Evolutionary conservation across 495 filamentous ascomycete genomes (phyloP).

Genomic region (Tuber aestivum): DNA sequence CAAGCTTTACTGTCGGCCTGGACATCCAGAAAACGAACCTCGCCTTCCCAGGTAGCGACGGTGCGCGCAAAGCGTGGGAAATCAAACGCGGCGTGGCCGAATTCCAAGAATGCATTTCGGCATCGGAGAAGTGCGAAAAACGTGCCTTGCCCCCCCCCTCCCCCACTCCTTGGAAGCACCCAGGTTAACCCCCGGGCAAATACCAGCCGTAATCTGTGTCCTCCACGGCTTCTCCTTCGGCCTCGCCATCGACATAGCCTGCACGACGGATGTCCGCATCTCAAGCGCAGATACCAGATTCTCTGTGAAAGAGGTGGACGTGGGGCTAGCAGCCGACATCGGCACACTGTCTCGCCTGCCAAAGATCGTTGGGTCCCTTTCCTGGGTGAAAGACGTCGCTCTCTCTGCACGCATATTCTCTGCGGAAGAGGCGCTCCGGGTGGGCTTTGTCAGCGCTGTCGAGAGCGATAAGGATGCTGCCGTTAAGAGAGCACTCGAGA

Average conservation of each 20-base stretch:
- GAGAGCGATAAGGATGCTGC: constrained; percentile 58
- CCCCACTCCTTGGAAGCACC: background rate
- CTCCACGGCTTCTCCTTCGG: constrained; percentile 78
- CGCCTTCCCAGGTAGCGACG: constrained; percentile 47
- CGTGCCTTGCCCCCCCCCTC: constrained; percentile 49
- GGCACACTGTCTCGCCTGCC: constrained; percentile 81
- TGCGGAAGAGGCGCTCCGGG: constrained; percentile 69
- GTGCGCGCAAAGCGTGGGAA: constrained; percentile 59
- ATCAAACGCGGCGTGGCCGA: constrained; percentile 63
- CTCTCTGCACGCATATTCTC: constrained; percentile 71
- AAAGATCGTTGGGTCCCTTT: constrained; percentile 66
- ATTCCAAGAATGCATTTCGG: constrained; percentile 71
- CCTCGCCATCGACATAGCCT: constrained; percentile 75
- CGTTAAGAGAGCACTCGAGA: constrained; percentile 56
- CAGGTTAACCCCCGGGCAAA: constrained; percentile 16
- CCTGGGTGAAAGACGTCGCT: constrained; percentile 89
- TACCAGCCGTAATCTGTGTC: constrained; percentile 67
- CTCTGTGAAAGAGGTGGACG: constrained; percentile 89
- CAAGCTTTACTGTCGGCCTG: constrained; percentile 79
- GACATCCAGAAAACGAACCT: constrained; percentile 57
- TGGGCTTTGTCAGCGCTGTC: constrained; percentile 81
- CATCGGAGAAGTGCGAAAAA: constrained; percentile 83
- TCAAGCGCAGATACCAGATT: constrained; percentile 60
- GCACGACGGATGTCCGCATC: constrained; percentile 73
- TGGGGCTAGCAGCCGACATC: constrained; percentile 88